Conservation (phyloP, 495 filamentous ascomycete genomes). For the Penicillium ochrochloron region DNA sequence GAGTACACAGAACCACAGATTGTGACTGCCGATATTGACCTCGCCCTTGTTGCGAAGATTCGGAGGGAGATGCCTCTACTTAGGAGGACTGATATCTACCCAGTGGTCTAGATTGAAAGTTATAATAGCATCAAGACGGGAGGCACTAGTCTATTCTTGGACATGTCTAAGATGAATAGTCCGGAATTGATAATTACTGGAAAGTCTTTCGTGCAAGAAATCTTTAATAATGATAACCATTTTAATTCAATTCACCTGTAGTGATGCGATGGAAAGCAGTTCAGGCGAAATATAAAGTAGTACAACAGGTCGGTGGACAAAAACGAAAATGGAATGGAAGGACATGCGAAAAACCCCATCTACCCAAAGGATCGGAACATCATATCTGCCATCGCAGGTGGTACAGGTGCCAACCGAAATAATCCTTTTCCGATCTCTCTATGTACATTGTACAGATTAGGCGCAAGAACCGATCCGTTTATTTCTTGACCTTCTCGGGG, state of each 20-base stretch:
- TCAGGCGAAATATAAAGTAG: conserved; percentile 41
- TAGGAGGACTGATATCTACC: conserved; percentile 66
- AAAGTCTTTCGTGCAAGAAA: conserved; percentile 9
- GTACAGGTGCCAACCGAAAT: conserved; percentile 40
- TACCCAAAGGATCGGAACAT: conserved; percentile 45
- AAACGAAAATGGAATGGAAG: conserved; percentile 35
- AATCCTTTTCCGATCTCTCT: conserved; percentile 45
- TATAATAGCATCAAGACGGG: not conserved
- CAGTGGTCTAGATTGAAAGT: conserved; percentile 36
- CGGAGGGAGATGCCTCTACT: conserved; percentile 67
- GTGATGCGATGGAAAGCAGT: conserved; percentile 34
- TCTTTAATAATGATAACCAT: conserved; percentile 24
- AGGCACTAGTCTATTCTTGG: not conserved
- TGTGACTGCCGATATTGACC: conserved; percentile 54
- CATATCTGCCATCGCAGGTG: conserved; percentile 41
- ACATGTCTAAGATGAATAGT: not conserved
- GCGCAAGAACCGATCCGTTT: conserved; percentile 27
- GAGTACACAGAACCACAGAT: conserved; percentile 57
- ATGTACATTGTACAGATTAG: conserved; percentile 54
- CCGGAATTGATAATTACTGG: not conserved
- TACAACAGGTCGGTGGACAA: conserved; percentile 35
- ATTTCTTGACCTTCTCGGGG: conserved; percentile 56
- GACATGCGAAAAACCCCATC: conserved; percentile 46
- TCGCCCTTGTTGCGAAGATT: conserved; percentile 54
- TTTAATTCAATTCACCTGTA: conserved; percentile 32